Evolutionary conservation across 495 filamentous ascomycete species (phyloP), one percentile per base, ranked within the genome.

Genomic region (Neurospora cerealis): DNA sequence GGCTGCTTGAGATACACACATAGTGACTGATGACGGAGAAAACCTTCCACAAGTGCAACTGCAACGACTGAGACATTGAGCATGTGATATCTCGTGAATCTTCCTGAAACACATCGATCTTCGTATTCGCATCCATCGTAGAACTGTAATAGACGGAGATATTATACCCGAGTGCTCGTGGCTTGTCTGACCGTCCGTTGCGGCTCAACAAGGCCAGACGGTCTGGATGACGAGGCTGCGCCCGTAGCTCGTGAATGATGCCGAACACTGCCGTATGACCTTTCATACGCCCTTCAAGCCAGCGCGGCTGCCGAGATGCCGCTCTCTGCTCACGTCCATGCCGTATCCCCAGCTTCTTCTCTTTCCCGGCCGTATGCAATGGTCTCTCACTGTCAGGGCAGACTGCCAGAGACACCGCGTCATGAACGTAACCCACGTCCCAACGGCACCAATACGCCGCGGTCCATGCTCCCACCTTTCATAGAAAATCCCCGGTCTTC

Each of bases 51-150:
- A 75, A 85, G 34, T 93, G 91, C 80, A 92, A 93, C 77, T 19
- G 15, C 13, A 66, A 32, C 6, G 7, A 66, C 9, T 34, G 13
- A 2, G 82, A 90, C 78, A 91, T 90, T 21, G 91, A 90, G 4
- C 88, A 87, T 72, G 88, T 91, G 6, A 84, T 92, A 10, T 92
- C 92, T 28, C 74, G 77, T 79, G 91, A 81, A 90, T 86, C 0
- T 90, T 89, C 75, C 79, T 92, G 66, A 85, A 88, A 62, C 85
- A 91, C 76, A 83, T 93, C 69, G 90, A 93, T 80, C 79, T 92
- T 24, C 77, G 79, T 74, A 79, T 80, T 66, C 24, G 54, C 54
- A 1, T 66, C 15, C 6, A 19, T 34, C 28, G 15, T 34, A 62
- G 54, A 66, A 66, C 54, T 36, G 54, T 66, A 4, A 66, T 15